Evolutionary conservation across 2,329 filamentous ascomycete genomes (phyloP).

Genomic region (Fusarium sororula): DNA sequence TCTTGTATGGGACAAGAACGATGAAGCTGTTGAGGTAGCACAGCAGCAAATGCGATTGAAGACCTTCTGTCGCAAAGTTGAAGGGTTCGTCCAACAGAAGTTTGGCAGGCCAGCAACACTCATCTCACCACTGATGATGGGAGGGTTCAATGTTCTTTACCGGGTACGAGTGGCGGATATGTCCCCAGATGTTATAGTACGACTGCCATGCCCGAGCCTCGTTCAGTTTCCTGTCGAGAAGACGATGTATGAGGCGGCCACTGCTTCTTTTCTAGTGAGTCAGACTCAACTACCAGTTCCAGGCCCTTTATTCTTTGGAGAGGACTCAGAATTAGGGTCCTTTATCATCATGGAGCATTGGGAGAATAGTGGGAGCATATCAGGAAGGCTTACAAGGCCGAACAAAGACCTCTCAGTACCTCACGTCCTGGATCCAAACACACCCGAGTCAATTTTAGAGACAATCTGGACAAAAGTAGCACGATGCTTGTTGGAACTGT

Average conservation of each 20-base stretch:
- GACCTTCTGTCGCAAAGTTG: background rate
- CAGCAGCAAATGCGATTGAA: conserved; percentile 2
- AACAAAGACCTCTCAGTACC: background rate
- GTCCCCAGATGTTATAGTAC: background rate
- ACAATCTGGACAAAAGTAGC: conserved; percentile 50
- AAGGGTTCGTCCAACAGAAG: background rate
- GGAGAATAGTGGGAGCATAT: conserved; percentile 38
- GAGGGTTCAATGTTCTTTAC: conserved; percentile 1
- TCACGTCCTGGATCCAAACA: conserved; percentile 19
- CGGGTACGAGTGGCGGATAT: background rate
- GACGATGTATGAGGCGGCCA: conserved; percentile 15
- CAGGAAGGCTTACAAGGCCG: background rate
- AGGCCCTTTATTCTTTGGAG: conserved; percentile 6
- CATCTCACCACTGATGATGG: conserved; percentile 1
- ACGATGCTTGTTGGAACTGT: conserved; percentile 51
- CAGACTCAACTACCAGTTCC: conserved; percentile 13
- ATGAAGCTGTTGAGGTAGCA: background rate
- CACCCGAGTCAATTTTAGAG: conserved; percentile 45
- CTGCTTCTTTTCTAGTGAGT: conserved; percentile 2
- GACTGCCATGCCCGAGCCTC: background rate
- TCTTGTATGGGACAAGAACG: conserved; percentile 24
- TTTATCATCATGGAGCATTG: conserved; percentile 44
- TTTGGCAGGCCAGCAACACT: background rate
- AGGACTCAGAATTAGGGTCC: conserved; percentile 36
- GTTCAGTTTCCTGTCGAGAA: conserved; percentile 19